Base-by-base conservation (phyloP, 2,329 filamentous ascomycete species). In the Xenoacremonium recifei region DNA sequence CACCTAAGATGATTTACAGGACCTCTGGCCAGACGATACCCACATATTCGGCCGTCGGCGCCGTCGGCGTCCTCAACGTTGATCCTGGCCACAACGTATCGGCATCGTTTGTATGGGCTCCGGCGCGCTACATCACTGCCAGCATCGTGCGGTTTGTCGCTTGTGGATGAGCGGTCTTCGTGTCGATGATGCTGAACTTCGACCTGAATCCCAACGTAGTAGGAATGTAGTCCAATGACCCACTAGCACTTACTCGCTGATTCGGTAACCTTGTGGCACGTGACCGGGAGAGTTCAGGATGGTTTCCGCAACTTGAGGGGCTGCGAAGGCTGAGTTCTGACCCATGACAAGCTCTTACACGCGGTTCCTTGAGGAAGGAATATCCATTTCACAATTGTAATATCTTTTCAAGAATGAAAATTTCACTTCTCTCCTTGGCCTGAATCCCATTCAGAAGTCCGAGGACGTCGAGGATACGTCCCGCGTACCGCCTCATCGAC, bases 261-360 rank as follows among this genome's bases (percentile, higher is more conserved):
- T 58, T 58, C 47, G 53, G 35, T 18, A 34, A 40, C 39, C 21
- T 30, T 9, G 39, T 32, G 35, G 54, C 55, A 58, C 55, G 55
- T 58, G 55, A 58, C 32, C 51, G 30, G 33, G 27, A 16, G 21
- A 37, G 35, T 44, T 40, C 41, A 51, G 45, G 47, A 48, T 49
- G 48, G 42, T 51, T 57, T 57, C 53, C 47, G 34, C 37, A 51
- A 48, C 44, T 44, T 52, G 55, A 58, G 55, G 55, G 55, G 55
- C 52, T 27, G 46, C 49, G 51, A 51, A 57, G 50, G 55, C 51
- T 58, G 55, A 58, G n/a, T n/a, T n/a, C n/a, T n/a, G n/a, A n/a
- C n/a, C 51, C 31, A 41, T 51, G 33, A 41, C 47, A 46, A 58
- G 53, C 50, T 53, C 44, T 53, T 56, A 41, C 46, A 40, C 35